Evolutionary conservation across 441 rosid genomes (phyloP).

Genomic region (Oxalis stricta): DNA sequence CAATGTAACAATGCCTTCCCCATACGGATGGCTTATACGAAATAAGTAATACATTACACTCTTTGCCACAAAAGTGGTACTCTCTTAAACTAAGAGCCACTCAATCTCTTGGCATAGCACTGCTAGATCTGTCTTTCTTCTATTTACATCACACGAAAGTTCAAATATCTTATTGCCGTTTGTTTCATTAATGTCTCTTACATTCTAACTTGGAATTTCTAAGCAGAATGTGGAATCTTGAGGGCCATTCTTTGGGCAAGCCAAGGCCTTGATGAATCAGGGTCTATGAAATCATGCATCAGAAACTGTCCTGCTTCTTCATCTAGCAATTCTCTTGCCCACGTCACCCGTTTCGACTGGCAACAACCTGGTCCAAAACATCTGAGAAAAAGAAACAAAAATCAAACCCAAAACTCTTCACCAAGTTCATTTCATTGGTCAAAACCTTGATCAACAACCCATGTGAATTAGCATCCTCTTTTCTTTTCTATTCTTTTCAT

Average conservation of each 20-base stretch:
- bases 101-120: no score
- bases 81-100: no score
- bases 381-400: slow-evolving; percentile 23
- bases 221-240: slow-evolving; percentile 65
- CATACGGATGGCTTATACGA: no score
- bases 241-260: slow-evolving; percentile 69
- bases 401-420: no score
- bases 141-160: no score
- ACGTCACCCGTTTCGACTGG: slow-evolving; percentile 49
- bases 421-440: background rate
- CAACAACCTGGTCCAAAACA: slow-evolving; percentile 88
- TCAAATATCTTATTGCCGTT: no score
- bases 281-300: slow-evolving; percentile 65
- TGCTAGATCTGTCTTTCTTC: no score
- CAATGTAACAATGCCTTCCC: no score
- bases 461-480: background rate
- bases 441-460: background rate
- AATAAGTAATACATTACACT: no score
- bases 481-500: background rate
- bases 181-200: no score
- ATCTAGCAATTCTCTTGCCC: slow-evolving; percentile 84
- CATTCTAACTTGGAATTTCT: no score
- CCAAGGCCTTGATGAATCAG: slow-evolving; percentile 73
- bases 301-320: slow-evolving; percentile 86
- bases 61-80: no score